Conservation (phyloP, 768 basidiomycete genomes). For the Crepidotus variabilis region DNA sequence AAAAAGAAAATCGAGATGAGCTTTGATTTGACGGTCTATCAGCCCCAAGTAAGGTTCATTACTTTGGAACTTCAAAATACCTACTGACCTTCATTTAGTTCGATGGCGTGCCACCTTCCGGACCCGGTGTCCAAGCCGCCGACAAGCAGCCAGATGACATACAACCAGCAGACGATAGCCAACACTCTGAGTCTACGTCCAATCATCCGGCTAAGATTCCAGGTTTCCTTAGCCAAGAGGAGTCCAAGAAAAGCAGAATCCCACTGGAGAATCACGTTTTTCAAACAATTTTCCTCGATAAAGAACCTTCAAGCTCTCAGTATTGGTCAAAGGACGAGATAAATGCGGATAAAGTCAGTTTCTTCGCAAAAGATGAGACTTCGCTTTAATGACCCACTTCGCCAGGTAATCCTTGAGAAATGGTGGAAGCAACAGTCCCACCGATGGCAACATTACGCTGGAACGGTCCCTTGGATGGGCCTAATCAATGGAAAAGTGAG, state of each 20-base stretch:
- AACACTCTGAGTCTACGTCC: too few species aligned
- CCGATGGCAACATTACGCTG: not conserved
- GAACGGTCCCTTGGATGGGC: not conserved
- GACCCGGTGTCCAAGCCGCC: not conserved
- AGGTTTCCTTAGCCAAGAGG: not conserved
- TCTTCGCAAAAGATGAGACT: not conserved
- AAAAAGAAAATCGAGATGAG: not conserved
- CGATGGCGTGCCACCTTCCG: not conserved
- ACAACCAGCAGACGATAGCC: too few species aligned
- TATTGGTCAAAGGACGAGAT: not conserved
- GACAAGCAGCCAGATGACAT: not conserved
- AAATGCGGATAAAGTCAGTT: not conserved
- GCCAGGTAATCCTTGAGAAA: not conserved
- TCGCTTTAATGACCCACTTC: not conserved
- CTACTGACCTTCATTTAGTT: not conserved
- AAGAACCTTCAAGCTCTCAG: not conserved
- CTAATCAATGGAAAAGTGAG: not conserved
- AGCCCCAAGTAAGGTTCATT: not conserved
- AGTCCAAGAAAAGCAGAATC: not conserved
- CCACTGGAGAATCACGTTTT: not conserved
- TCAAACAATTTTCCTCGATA: not conserved
- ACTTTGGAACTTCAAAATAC: not conserved
- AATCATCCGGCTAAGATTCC: too few species aligned
- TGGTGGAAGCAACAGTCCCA: not conserved
- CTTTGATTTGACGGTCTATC: not conserved